Base-by-base conservation (phyloP, 139 green algal genomes). In the Haematococcus lacustris region DNA sequence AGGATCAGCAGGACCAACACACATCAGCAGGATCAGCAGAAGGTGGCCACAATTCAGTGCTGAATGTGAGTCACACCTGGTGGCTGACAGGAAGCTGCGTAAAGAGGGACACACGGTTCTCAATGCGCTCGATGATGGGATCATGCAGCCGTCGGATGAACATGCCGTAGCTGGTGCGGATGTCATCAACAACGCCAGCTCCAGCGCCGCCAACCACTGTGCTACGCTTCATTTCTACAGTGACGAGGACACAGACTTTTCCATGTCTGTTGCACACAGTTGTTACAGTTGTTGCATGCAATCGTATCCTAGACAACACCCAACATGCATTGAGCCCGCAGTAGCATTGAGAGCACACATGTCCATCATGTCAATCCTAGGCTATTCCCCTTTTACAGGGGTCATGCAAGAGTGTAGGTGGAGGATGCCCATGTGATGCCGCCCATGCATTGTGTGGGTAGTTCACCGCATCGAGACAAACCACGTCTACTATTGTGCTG, bases 1-100 rank as follows among this genome's bases (percentile, higher is more conserved):
- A 57, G 21, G 13, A 57, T 57, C 13, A 57, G 47, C 47, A 57
- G 47, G 21, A 57, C 13, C 13, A 13, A 21, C 13, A 21, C 47
- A 57, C 21, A 21, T 28, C 21, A 57, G 47, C 47, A 57, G 47
- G 47, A 57, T 13, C 47, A 57, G 21, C 13, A 21, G 13, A 57
- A 28, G 47, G 47, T 57, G 47, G 13, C 47, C 47, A 57, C 13
- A 21, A 28, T 57, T 13, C 47, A 21, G 47, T 57, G 13, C 13
- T 21, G 21, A 57, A 28, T 57, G 47, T 57, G 47, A 57, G 13
- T 57, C 47, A 75, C 62, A 82, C 81, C 38, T 83, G 76, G 71
- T 88, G 66, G 17, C 63, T 51, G 7, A 85, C 41, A 43, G 83
- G 83, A 17, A 88, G 37, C 21, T 85, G 77, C 21, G 80, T 88